Percentiles rank a stretch among this genome's conserved stretches.
These are phyloP conservation scores for Exophiala spinifera DNA, from an alignment of 2,329 filamentous ascomycete species.

Conservation along the genomic window DNA sequence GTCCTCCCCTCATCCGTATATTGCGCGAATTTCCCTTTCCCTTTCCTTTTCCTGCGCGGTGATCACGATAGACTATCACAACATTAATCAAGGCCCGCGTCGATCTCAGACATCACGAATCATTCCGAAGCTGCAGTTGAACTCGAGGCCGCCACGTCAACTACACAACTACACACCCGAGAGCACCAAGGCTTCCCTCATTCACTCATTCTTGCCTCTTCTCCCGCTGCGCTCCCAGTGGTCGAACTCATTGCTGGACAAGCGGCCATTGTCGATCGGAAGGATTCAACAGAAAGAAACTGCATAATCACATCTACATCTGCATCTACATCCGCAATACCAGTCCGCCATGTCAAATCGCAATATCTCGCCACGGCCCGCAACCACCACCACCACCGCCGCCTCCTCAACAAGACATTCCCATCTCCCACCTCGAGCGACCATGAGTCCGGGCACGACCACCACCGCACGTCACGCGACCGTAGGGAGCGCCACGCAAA, in stretches of 20 bases:
- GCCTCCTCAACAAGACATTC: neutral
- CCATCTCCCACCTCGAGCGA: neutral
- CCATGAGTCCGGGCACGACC: neutral
- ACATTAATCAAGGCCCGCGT: neutral
- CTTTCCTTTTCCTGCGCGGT: neutral
- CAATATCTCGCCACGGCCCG: constrained; percentile 1
- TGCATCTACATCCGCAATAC: neutral
- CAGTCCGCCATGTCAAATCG: neutral
- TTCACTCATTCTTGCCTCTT: too few relatives aligned
- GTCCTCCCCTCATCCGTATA: too few relatives aligned
- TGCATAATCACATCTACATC: neutral
- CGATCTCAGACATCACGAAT: too few relatives aligned
- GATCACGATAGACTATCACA: neutral
- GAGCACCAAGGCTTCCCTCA: too few relatives aligned
- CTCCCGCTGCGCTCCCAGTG: too few relatives aligned
- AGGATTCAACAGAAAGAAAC: neutral
- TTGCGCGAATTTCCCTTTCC: neutral
- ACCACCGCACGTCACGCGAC: constrained; percentile 6
- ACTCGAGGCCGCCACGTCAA: too few relatives aligned
- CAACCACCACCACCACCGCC: neutral
- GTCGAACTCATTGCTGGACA: too few relatives aligned
- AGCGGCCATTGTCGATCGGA: neutral
- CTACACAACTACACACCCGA: too few relatives aligned
- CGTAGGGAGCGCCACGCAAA: constrained; percentile 29
- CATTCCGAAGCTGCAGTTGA: too few relatives aligned